These are phyloP conservation scores for Entrophospora sp. DNA, from an alignment of 192 early-diverging fungal genomes.

Conservation along the genomic window DNA sequence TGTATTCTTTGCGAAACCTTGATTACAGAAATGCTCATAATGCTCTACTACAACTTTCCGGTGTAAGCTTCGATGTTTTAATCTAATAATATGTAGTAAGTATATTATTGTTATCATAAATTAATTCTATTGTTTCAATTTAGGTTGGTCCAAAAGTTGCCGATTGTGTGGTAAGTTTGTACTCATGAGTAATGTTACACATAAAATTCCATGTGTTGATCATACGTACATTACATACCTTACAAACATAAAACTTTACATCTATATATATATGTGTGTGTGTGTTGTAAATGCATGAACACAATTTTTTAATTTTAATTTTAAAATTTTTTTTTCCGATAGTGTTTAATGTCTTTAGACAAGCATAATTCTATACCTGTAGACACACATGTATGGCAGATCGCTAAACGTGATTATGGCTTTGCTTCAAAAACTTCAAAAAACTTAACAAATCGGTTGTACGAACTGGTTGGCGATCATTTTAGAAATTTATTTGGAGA, in stretches of 20 bases:
- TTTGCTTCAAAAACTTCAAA: slow-evolving; percentile 44
- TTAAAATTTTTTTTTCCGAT: neutral
- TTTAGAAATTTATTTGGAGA: slow-evolving; percentile 72
- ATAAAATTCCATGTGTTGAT: no score
- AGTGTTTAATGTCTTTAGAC: slow-evolving; percentile 84
- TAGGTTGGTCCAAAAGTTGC: slow-evolving; percentile 91
- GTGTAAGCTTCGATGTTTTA: slow-evolving; percentile 43
- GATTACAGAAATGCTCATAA: slow-evolving; percentile 49
- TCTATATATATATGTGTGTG: no score
- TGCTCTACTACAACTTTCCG: slow-evolving; percentile 61
- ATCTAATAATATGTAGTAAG: no score
- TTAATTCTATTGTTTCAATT: neutral
- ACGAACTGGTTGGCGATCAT: slow-evolving; percentile 59
- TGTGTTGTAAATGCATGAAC: neutral
- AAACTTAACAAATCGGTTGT: slow-evolving; percentile 55
- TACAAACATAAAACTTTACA: no score
- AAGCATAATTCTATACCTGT: slow-evolving; percentile 74
- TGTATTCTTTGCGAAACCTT: slow-evolving; percentile 47
- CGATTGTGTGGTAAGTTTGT: slow-evolving; percentile 72
- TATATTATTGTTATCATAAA: neutral
- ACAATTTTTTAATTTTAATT: neutral
- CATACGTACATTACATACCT: no score
- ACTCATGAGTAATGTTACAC: no score
- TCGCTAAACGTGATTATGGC: slow-evolving; percentile 73
- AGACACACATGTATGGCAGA: slow-evolving; percentile 96